Evolutionary conservation across 164 flowering plant species (phyloP).

Genomic region (Dillenia suffruticosa): DNA sequence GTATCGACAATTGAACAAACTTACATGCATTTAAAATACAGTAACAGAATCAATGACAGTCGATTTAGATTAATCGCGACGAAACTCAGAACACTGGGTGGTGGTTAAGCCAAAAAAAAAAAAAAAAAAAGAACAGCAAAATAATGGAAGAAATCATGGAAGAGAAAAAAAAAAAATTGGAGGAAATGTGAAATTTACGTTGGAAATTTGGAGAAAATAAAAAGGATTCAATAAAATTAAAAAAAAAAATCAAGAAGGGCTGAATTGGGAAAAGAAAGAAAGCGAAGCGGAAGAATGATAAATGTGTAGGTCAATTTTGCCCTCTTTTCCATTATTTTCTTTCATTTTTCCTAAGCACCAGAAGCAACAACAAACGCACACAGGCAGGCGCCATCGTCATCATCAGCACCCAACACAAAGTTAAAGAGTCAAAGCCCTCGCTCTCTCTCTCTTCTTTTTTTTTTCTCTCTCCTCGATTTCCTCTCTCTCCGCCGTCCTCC

Average conservation of each 20-base stretch:
- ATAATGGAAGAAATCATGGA: background rate
- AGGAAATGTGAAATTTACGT: background rate
- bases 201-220: background rate
- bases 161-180: background rate
- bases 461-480: background rate
- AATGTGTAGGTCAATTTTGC: too few relatives aligned
- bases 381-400: slow-evolving; percentile 23
- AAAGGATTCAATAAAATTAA: too few relatives aligned
- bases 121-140: too few relatives aligned
- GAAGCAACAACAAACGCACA: slow-evolving; percentile 15
- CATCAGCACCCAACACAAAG: slow-evolving; percentile 22
- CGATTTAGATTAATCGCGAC: too few relatives aligned
- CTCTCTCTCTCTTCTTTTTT: background rate
- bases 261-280: background rate
- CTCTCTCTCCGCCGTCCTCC: slow-evolving; percentile 13
- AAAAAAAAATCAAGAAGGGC: background rate
- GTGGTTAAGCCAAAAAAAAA: too few relatives aligned
- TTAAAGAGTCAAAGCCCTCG: slow-evolving; percentile 17
- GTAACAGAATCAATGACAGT: too few relatives aligned
- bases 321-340: background rate
- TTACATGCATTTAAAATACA: too few relatives aligned
- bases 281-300: background rate
- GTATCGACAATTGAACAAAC: too few relatives aligned
- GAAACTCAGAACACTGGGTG: too few relatives aligned
- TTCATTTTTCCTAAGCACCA: slow-evolving; percentile 9